Percentiles rank a stretch among this genome's conserved stretches.
These are phyloP conservation scores for Colletotrichum nymphaeae DNA, from an alignment of 2,329 filamentous ascomycete genomes.

Conservation along the genomic window DNA sequence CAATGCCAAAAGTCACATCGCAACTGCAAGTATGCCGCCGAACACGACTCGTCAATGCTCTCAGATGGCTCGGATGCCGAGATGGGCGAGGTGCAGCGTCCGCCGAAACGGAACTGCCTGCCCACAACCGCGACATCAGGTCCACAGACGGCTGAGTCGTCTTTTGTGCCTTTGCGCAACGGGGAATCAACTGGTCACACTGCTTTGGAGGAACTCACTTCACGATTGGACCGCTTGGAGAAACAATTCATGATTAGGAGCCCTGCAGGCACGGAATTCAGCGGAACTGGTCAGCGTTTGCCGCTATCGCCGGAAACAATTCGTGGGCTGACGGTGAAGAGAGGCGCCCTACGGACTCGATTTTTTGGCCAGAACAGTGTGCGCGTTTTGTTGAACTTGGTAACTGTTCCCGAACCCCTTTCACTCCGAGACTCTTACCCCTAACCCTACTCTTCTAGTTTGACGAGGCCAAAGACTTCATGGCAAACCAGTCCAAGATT, in stretches of 20 bases:
- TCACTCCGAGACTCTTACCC: conserved; percentile 15
- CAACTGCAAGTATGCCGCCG: conserved; percentile 63
- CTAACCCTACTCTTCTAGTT: conserved; percentile 52
- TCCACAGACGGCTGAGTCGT: conserved; percentile 12
- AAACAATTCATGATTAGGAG: conserved; percentile 57
- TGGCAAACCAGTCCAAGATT: conserved; percentile 55
- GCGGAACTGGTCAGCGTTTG: conserved; percentile 47
- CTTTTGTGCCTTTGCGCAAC: conserved; percentile 36
- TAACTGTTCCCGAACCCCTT: conserved; percentile 44
- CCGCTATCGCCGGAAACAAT: conserved; percentile 55
- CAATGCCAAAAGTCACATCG: conserved; percentile 69
- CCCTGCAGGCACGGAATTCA: conserved; percentile 51
- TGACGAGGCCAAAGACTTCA: conserved; percentile 64
- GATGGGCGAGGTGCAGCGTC: conserved; percentile 45
- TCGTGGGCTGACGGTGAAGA: conserved; percentile 61
- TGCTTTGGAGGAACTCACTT: conserved; percentile 59
- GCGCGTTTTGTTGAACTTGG: conserved; percentile 64
- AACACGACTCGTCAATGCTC: conserved; percentile 57
- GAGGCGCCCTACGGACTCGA: conserved; percentile 57
- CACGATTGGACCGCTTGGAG: conserved; percentile 66
- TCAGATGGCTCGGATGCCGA: conserved; percentile 63
- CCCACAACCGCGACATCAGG: conserved; percentile 20
- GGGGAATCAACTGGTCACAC: conserved; percentile 47
- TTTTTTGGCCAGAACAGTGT: conserved; percentile 66
- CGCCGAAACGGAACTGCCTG: conserved; percentile 52